Base-by-base conservation (phyloP, 2,329 filamentous ascomycete genomes). In the Geosmithia putterillii region DNA sequence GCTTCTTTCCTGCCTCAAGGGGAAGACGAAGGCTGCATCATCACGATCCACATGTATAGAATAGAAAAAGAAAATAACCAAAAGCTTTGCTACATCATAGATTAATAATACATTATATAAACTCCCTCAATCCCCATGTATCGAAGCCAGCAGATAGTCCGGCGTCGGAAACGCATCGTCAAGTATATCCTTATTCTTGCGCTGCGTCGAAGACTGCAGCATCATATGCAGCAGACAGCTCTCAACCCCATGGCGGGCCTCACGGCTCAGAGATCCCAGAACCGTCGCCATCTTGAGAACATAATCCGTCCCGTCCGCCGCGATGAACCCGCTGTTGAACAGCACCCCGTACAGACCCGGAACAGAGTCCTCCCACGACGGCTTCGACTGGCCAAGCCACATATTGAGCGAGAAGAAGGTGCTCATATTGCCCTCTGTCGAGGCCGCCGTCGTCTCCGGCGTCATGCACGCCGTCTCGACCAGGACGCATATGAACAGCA, bases 101-200 rank as follows among this genome's bases (percentile, higher is more conserved):
- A n/a, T n/a, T n/a, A n/a, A n/a, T n/a, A n/a, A n/a, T n/a, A n/a
- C n/a, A n/a, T n/a, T n/a, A n/a, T n/a, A n/a, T n/a, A n/a, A n/a
- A n/a, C n/a, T n/a, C n/a, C n/a, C n/a, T 32, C 28, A 48, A 18
- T 46, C 47, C 4, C 44, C 41, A 42, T 42, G 41, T 36, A 42
- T 42, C n/a, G 41, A 42, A 20, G 41, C 41, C 3, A 42, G 41
- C 2, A 42, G 41, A 8, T 23, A 42, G 14, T 32, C 41, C 22
- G 41, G 28, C 14, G 41, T 42, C 4, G 17, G 19, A 14, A 19
- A 17, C 3, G 9, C 35, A 19, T 20, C 17, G 5, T 42, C 9
- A 15, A 37, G 12, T 9, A 36, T 21, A 20, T 28, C 20, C 3
- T 42, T 17, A 3, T 18, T 20, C 18, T 38, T 18, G 36, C 38